Evolutionary conservation across 495 filamentous ascomycete species (phyloP).

Genomic region (Hyphodiscus hymeniophilus): DNA sequence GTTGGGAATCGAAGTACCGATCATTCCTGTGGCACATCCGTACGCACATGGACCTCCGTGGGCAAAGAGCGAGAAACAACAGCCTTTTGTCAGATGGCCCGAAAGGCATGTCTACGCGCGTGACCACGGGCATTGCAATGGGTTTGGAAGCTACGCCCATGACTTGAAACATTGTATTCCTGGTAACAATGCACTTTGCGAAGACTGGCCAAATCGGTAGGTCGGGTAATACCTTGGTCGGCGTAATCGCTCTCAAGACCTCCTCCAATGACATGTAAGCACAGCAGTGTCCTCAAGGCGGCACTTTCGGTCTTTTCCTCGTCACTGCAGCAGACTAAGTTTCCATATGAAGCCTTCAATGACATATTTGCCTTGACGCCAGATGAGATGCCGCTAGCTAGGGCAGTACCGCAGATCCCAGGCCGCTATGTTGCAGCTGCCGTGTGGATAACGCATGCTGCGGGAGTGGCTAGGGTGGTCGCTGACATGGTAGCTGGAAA

Average conservation of each 20-base stretch:
- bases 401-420: constrained; percentile 37
- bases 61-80: neutral
- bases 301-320: neutral
- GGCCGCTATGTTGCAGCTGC: constrained; percentile 47
- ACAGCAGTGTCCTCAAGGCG: neutral
- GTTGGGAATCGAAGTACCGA: neutral
- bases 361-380: constrained; percentile 47
- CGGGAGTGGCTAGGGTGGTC: constrained; percentile 42
- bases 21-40: neutral
- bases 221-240: too few species aligned
- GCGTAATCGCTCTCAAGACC: too few species aligned
- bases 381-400: constrained; percentile 41
- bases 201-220: neutral
- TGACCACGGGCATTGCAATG: neutral
- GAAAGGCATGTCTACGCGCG: neutral
- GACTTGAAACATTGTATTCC: neutral
- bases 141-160: constrained; percentile 2
- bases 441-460: constrained; percentile 47
- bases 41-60: neutral
- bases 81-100: neutral
- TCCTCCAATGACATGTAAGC: too few species aligned
- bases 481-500: constrained; percentile 36
- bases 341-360: constrained; percentile 27
- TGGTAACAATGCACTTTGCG: neutral
- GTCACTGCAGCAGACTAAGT: neutral